A percentile compares a stretch with the other conserved stretches of the same genome.
These are phyloP conservation scores for Skeletonema potamos DNA, from an alignment of 108 stramenopile genomes.

Conservation along the genomic window DNA sequence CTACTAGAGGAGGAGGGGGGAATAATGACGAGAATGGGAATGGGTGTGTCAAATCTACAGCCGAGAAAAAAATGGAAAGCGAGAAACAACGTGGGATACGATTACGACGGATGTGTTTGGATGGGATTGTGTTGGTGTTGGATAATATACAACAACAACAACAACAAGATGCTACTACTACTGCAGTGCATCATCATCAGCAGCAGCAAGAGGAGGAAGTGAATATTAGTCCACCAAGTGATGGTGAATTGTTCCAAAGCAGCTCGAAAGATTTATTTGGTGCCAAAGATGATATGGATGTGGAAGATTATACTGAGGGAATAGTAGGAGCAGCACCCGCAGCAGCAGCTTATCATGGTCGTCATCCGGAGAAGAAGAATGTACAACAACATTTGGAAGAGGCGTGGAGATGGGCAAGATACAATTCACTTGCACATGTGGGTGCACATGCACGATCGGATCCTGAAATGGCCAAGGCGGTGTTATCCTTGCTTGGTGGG, in stretches of 20 bases:
- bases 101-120: conserved; percentile 25
- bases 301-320: too few relatives aligned
- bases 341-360: neutral
- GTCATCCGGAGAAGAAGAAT: neutral
- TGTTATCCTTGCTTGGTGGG: conserved; percentile 37
- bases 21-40: neutral
- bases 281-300: neutral
- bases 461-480: conserved; percentile 43
- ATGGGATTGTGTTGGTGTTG: conserved; percentile 32
- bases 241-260: neutral
- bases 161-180: neutral
- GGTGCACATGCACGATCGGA: conserved; percentile 32
- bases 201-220: neutral
- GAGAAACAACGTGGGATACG: conserved; percentile 35
- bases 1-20: neutral
- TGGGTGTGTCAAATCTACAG: neutral
- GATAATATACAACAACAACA: neutral
- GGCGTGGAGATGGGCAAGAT: conserved; percentile 37
- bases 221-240: neutral
- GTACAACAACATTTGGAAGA: conserved; percentile 10
- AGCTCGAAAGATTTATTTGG: neutral
- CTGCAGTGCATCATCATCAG: neutral
- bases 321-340: too few relatives aligned
- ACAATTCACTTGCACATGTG: conserved; percentile 43
- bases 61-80: conserved; percentile 4